Conservation (phyloP, 2,329 filamentous ascomycete genomes). For the Rhytidhysteron rufulum region DNA sequence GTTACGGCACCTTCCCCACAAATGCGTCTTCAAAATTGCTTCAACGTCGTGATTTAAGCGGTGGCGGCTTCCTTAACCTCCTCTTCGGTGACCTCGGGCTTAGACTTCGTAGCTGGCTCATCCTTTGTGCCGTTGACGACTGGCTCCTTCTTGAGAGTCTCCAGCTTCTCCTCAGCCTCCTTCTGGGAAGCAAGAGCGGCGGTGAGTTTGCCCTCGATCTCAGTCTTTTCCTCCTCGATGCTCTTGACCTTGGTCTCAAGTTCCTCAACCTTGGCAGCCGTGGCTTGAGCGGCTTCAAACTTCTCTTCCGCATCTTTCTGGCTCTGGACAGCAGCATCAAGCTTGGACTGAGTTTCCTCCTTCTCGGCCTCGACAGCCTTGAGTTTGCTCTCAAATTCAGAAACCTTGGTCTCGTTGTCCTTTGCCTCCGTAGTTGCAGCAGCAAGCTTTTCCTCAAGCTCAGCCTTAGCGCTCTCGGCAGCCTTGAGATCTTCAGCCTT, state of each 20-base stretch:
- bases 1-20: not conserved
- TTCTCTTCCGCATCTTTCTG: slow-evolving; percentile 9
- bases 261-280: not conserved
- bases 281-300: slow-evolving; percentile 4
- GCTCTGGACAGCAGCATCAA: slow-evolving; percentile 12
- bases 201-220: slow-evolving; percentile 3
- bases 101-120: not conserved
- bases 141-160: not conserved
- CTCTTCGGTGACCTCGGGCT: not conserved
- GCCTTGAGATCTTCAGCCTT: slow-evolving; percentile 7
- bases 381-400: slow-evolving; percentile 4
- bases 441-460: slow-evolving; percentile 1
- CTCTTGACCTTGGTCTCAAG: not conserved
- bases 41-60: not conserved
- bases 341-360: slow-evolving; percentile 11
- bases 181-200: slow-evolving; percentile 1
- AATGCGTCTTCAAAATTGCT: not conserved
- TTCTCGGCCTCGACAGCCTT: slow-evolving; percentile 10
- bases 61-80: not conserved
- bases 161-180: not conserved
- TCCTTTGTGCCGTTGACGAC: not conserved
- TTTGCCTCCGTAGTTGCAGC: slow-evolving; percentile 4
- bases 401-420: slow-evolving; percentile 1
- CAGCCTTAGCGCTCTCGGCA: slow-evolving; percentile 3
- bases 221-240: slow-evolving; percentile 11